These are phyloP conservation scores for Nigrograna mackinnonii DNA, from an alignment of 2,329 filamentous ascomycete genomes.

Conservation along the genomic window DNA sequence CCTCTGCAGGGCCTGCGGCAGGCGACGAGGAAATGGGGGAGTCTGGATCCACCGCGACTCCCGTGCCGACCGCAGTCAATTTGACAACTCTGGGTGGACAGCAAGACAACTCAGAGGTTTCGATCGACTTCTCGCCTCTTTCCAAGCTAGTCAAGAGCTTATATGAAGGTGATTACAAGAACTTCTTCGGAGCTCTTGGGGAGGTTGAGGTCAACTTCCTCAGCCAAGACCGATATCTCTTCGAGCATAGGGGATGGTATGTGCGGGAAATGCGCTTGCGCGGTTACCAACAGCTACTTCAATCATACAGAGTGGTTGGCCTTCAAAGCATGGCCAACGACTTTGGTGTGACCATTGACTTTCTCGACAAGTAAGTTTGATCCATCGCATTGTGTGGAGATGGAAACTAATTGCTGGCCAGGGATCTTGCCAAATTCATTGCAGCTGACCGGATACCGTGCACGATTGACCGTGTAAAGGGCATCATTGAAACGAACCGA, in stretches of 20 bases:
- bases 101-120: constrained; percentile 78
- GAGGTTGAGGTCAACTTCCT: constrained; percentile 93
- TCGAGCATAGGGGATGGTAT: constrained; percentile 96
- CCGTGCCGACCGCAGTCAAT: constrained; percentile 76
- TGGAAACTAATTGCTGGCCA: constrained; percentile 41
- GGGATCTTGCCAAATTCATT: constrained; percentile 96
- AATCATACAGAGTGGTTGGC: constrained; percentile 97
- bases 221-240: constrained; percentile 89
- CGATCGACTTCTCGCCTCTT: constrained; percentile 87
- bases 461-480: constrained; percentile 95
- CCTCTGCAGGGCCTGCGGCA: constrained; percentile 79
- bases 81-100: constrained; percentile 82
- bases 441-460: constrained; percentile 91
- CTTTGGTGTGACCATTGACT: constrained; percentile 96
- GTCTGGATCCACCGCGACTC: constrained; percentile 52
- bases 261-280: constrained; percentile 97
- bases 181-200: constrained; percentile 88
- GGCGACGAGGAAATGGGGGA: constrained; percentile 76
- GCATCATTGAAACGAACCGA: constrained; percentile 96
- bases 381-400: not conserved
- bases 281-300: constrained; percentile 94
- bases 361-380: constrained; percentile 80
- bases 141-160: constrained; percentile 87
- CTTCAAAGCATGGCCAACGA: constrained; percentile 95
- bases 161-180: constrained; percentile 92